Base-by-base conservation (phyloP, 225 moss, liverwort and hornwort species). In the Polytrichum commune region DNA sequence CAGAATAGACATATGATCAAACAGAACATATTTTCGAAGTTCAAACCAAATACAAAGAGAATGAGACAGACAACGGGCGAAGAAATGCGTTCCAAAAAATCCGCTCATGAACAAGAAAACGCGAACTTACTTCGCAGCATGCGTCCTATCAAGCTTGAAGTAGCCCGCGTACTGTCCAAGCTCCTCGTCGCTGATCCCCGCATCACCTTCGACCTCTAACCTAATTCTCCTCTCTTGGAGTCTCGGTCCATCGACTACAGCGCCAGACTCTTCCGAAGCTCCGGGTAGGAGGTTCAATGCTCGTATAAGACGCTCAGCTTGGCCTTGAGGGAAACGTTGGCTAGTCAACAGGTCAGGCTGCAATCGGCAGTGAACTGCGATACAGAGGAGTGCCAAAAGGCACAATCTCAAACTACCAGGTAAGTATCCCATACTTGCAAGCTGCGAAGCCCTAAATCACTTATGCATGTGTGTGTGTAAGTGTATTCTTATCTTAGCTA, bases 81-180 rank as follows among this genome's bases (percentile, higher is more conserved):
- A 6, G 5, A 62, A 62, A 56, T 20, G 18, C 6, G 60, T 60
- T 19, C 10, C 29, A 13, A 29, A 0, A 7, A 10, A 24, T 8
- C 30, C 30, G 1, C 3, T 63, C 18, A 19, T 23, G 69, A 8
- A 46, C 30, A 32, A 22, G 18, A 27, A 63, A 26, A 25, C 24
- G 9, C 19, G 30, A 19, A 27, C 77, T 81, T 76, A 89, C 89
- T 86, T 86, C 8, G 89, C 79, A 76, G 82, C 80, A 64, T 86
- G 89, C 3, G 84, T 89, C 60, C 89, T 70, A 46, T 81, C 72
- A 38, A 84, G 86, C 74, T 86, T 81, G 80, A 86, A 89, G 72
- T 89, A 89, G 28, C 89, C 89, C 10, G 89, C 89, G 29, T 89
- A 84, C 55, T 89, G 89, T 24, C 89, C 89, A 57, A 89, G 86